These are phyloP conservation scores for Stagonosporopsis chrysanthemi DNA, from an alignment of 2,329 filamentous ascomycete genomes.

Conservation along the genomic window DNA sequence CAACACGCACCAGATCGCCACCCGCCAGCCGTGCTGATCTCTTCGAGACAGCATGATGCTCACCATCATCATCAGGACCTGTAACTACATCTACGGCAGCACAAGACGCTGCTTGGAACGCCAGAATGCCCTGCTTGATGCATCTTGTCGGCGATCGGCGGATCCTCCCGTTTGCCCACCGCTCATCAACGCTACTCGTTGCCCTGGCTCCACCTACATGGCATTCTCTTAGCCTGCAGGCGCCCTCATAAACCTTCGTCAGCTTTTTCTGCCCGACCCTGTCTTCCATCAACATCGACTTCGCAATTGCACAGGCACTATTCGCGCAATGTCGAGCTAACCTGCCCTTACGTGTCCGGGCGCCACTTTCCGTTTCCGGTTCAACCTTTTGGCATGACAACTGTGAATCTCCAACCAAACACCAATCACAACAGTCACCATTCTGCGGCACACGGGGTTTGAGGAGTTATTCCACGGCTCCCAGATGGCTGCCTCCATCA, in stretches of 20 bases:
- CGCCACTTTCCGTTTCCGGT: conserved; percentile 24
- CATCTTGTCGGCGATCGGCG: conserved; percentile 27
- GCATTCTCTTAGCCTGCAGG: conserved; percentile 16
- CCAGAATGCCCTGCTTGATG: conserved; percentile 22
- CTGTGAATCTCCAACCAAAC: background rate
- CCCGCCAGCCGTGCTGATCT: conserved; percentile 21
- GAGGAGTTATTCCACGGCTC: conserved; percentile 46
- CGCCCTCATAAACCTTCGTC: background rate
- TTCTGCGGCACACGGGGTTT: conserved; percentile 46
- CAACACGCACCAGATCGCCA: conserved; percentile 7
- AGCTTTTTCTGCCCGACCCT: background rate
- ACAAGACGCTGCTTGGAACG: conserved; percentile 1
- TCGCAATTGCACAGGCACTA: background rate
- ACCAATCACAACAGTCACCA: conserved; percentile 29
- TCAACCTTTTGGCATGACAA: conserved; percentile 20
- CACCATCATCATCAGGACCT: conserved; percentile 7
- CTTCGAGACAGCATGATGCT: conserved; percentile 21
- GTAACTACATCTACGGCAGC: conserved; percentile 5
- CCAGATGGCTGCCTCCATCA: conserved; percentile 45
- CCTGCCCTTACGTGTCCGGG: conserved; percentile 10
- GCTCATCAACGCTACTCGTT: conserved; percentile 21
- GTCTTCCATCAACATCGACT: background rate
- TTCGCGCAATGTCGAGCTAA: conserved; percentile 13
- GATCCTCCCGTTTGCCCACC: conserved; percentile 24
- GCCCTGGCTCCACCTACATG: conserved; percentile 24